Evolutionary conservation across 2,329 filamentous ascomycete species (phyloP).

Genomic region (Drechslerella stenobrocha): DNA sequence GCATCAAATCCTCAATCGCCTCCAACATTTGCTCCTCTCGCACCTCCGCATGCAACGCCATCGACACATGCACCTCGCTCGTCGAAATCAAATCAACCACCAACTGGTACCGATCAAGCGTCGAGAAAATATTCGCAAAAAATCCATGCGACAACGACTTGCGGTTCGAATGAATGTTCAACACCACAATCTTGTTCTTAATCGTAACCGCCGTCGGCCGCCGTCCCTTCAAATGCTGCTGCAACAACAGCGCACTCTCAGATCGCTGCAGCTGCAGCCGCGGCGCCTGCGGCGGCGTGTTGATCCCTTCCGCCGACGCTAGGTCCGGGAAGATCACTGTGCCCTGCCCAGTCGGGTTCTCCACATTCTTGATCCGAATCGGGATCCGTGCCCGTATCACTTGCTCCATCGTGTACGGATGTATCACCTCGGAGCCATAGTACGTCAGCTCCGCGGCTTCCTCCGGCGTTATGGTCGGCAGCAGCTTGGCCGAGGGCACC

Average conservation of each 20-base stretch:
- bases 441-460: slow-evolving; percentile 96
- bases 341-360: slow-evolving; percentile 76
- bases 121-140: slow-evolving; percentile 88
- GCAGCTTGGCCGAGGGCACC: slow-evolving; percentile 87
- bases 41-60: slow-evolving; percentile 86
- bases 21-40: slow-evolving; percentile 66
- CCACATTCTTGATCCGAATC: slow-evolving; percentile 89
- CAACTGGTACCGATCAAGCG: slow-evolving; percentile 80
- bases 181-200: slow-evolving; percentile 93
- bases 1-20: slow-evolving; percentile 71
- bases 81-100: slow-evolving; percentile 96
- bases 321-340: slow-evolving; percentile 81
- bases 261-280: slow-evolving; percentile 50
- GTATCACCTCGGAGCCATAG: slow-evolving; percentile 93
- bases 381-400: slow-evolving; percentile 81
- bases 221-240: slow-evolving; percentile 63
- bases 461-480: slow-evolving; percentile 84
- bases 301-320: slow-evolving; percentile 59
- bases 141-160: slow-evolving; percentile 94
- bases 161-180: slow-evolving; percentile 98
- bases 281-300: slow-evolving; percentile 54
- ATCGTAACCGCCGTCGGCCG: slow-evolving; percentile 89
- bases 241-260: slow-evolving; percentile 35
- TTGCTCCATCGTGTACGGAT: slow-evolving; percentile 98
- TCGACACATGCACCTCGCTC: slow-evolving; percentile 93